These are phyloP conservation scores for Sarocladiaceae sp. DNA, from an alignment of 2,329 filamentous ascomycete genomes.

Conservation along the genomic window DNA sequence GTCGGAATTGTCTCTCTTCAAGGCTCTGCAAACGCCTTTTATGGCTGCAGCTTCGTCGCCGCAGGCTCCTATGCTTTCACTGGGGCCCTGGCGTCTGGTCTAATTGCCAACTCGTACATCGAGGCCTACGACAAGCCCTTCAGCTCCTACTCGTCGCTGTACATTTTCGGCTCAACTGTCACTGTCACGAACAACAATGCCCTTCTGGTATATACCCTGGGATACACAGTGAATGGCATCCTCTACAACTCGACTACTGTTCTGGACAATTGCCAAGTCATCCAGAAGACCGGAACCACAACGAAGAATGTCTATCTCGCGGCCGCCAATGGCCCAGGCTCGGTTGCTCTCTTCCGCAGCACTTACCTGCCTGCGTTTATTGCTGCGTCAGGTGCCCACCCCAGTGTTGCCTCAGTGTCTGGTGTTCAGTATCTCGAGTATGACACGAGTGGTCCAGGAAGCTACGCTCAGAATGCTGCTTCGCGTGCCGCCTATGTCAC, in stretches of 20 bases:
- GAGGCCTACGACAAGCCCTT: conserved; percentile 22
- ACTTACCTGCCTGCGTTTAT: conserved; percentile 24
- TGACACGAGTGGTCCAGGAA: conserved; percentile 28
- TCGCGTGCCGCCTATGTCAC: conserved; percentile 21
- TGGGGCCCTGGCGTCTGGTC: conserved; percentile 16
- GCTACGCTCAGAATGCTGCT: conserved; percentile 17
- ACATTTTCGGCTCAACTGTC: conserved; percentile 36
- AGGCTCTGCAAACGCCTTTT: conserved; percentile 34
- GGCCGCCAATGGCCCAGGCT: conserved; percentile 19
- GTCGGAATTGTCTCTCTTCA: conserved; percentile 19
- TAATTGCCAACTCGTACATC: conserved; percentile 21
- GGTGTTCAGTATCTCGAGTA: conserved; percentile 23
- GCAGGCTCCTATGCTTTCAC: not conserved
- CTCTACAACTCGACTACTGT: conserved; percentile 35
- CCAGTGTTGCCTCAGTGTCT: conserved; percentile 18
- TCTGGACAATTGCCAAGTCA: conserved; percentile 33
- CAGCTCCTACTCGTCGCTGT: conserved; percentile 27
- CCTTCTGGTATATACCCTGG: conserved; percentile 32
- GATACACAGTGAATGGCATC: conserved; percentile 20
- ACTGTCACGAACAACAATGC: conserved; percentile 25
- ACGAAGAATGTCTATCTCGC: conserved; percentile 22
- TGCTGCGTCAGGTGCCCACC: conserved; percentile 20
- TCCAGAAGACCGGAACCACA: conserved; percentile 17
- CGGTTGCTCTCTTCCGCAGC: conserved; percentile 23
- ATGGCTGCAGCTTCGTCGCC: conserved; percentile 27